phyloP scores from a whole-genome alignment of 805 yeast genomes.

The Candida ficus region DNA sequence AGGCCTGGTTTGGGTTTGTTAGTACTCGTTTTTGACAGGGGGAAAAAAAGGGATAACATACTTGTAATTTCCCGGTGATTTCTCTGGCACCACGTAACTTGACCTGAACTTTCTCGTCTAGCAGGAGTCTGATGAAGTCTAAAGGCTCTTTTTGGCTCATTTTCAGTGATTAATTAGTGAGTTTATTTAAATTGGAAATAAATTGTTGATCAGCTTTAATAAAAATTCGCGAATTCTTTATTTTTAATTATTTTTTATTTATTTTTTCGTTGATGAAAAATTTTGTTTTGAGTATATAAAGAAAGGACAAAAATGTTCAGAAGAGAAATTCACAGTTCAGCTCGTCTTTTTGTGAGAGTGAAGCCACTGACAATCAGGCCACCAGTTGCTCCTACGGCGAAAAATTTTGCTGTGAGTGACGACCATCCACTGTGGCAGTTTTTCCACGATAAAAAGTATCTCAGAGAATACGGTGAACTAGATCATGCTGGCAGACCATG shows the following conservation, averaged over 20 bases:
- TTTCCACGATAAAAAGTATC: constrained; percentile 57
- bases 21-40: too few species aligned
- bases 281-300: background rate
- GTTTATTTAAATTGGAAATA: too few species aligned
- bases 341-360: constrained; percentile 13
- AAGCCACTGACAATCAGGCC: constrained; percentile 46
- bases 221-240: background rate
- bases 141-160: constrained; percentile 58
- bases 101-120: constrained; percentile 83
- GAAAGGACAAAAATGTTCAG: background rate
- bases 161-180: background rate
- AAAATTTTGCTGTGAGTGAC: constrained; percentile 65
- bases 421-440: constrained; percentile 96
- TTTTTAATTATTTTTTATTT: too few species aligned
- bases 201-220: too few species aligned
- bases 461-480: constrained; percentile 54
- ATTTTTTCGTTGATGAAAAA: constrained; percentile 5
- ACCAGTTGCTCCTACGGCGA: constrained; percentile 81
- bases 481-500: constrained; percentile 66
- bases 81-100: constrained; percentile 94
- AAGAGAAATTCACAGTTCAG: constrained; percentile 17
- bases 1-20: constrained; percentile 53
- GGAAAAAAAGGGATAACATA: too few species aligned
- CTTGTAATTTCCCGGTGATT: constrained; percentile 83
- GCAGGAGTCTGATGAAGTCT: constrained; percentile 76